Evolutionary conservation across 345 rosid species (phyloP), one percentile per base, ranked within the genome.

Genomic region (Pugionium dolabratum): DNA sequence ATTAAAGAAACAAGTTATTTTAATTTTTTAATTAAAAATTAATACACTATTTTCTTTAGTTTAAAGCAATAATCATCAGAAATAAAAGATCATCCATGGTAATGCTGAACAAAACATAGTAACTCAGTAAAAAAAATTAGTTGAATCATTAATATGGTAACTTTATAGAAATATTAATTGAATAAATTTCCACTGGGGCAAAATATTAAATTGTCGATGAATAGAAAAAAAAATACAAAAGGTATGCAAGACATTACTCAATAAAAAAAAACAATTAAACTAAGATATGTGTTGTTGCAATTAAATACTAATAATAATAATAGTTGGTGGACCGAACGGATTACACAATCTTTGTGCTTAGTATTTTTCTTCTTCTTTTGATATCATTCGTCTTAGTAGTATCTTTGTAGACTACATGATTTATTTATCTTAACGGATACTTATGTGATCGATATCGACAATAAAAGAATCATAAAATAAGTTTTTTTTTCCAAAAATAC

Each of bases 341-440:
- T 62, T 47, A 47, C 55, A 37, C 10, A 49, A 62, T 39, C 31
- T 49, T 50, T 50, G 48, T 2, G 30, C 1, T 36, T 1, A 36
- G 4, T 33, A 33, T 2, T 3, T 47, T 62, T 18, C 18, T 18
- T 18, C 18, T 18, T 18, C 18, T 18, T 18, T 18, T 18, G 18
- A 18, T 18, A 18, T 18, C 18, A 18, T 18, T 18, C 18, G 18
- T 18, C 18, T 18, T 18, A 18, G 18, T 18, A 18, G 28, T 28
- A 49, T 62, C 27, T 36, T 26, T 47, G 2, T 62, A 62, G 7
- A 10, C 66, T 27, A 44, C 3, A 42, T 57, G 57, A 63, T 37
- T 34, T 10, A 28, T n/a, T 35, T 27, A 28, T 26, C 27, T 35
- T 4, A 60, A 6, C 10, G 6, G 31, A 59, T 18, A 7, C 47